phyloP scores from a whole-genome alignment of 2,329 filamentous ascomycete species.

The Juglanconis oblonga region DNA sequence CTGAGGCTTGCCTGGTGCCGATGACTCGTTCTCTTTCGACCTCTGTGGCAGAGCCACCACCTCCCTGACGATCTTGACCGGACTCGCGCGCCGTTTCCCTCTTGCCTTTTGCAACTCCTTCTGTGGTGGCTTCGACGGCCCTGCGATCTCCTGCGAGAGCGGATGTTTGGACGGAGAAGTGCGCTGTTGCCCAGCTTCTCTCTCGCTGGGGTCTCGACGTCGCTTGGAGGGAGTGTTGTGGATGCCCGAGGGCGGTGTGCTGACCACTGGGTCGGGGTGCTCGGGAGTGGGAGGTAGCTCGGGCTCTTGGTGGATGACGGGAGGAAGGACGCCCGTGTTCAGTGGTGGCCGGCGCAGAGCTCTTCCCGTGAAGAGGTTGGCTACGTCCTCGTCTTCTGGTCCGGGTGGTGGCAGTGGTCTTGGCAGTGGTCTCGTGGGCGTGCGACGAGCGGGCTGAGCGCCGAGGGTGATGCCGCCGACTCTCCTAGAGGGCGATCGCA shows the following conservation, averaged over 20 bases:
- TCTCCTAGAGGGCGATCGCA: constrained; percentile 27
- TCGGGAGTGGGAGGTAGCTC: constrained; percentile 60
- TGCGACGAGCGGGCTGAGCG: constrained; percentile 34
- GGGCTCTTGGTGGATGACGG: constrained; percentile 48
- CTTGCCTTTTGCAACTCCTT: constrained; percentile 5
- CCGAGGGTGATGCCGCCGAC: constrained; percentile 26
- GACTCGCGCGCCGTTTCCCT: constrained; percentile 6
- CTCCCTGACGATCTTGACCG: neutral
- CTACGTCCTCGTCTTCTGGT: constrained; percentile 39
- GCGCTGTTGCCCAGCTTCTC: constrained; percentile 8
- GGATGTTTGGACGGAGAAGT: constrained; percentile 50
- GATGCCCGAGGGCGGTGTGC: constrained; percentile 56
- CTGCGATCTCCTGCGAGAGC: constrained; percentile 22
- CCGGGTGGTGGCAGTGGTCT: constrained; percentile 46
- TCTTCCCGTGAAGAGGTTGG: constrained; percentile 39
- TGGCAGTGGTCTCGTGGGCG: constrained; percentile 40
- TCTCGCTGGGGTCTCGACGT: constrained; percentile 21
- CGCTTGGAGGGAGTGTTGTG: constrained; percentile 56
- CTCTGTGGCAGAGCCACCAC: constrained; percentile 32
- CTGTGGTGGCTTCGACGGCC: neutral
- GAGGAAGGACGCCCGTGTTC: constrained; percentile 28
- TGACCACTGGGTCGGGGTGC: constrained; percentile 50
- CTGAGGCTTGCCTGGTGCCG: constrained; percentile 40
- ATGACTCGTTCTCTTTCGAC: constrained; percentile 32
- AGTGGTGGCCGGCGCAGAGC: constrained; percentile 34